A percentile compares a stretch with the other conserved stretches of the same genome.
These are phyloP conservation scores for Sporothrix mexicana DNA, from an alignment of 2,329 filamentous ascomycete genomes.

Conservation along the genomic window DNA sequence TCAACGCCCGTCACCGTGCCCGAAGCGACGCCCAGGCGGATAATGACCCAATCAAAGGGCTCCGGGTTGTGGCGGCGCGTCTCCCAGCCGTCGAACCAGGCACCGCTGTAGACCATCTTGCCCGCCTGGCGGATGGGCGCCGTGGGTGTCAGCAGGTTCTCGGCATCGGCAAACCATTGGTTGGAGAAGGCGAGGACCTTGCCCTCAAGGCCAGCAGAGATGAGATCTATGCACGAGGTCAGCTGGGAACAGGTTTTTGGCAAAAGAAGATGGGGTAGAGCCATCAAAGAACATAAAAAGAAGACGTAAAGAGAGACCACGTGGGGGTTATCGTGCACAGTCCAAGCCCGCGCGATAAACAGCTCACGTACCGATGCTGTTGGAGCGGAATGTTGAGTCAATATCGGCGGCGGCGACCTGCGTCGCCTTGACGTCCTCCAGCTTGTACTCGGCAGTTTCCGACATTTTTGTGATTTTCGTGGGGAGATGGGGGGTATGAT, in stretches of 20 bases:
- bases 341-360: constrained; percentile 37
- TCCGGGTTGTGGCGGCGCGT: constrained; percentile 69
- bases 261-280: neutral
- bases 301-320: neutral
- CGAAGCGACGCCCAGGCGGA: constrained; percentile 70
- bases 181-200: constrained; percentile 70
- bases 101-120: constrained; percentile 72
- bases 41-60: constrained; percentile 70
- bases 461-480: constrained; percentile 30
- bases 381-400: constrained; percentile 66
- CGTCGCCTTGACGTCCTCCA: constrained; percentile 60
- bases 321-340: constrained; percentile 9
- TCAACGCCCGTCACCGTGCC: constrained; percentile 76
- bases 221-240: constrained; percentile 55
- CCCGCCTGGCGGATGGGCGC: constrained; percentile 67
- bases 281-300: neutral
- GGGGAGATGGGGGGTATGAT: neutral
- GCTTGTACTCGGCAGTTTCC: constrained; percentile 56
- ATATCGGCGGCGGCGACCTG: constrained; percentile 60
- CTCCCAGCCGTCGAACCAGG: constrained; percentile 76
- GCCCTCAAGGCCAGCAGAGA: constrained; percentile 66
- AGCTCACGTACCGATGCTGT: constrained; percentile 59
- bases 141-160: constrained; percentile 68
- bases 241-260: constrained; percentile 19
- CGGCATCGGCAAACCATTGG: constrained; percentile 71